A percentile compares a stretch with the other conserved stretches of the same genome.
These are phyloP conservation scores for Plasmopara muralis DNA, from an alignment of 352 stramenopile genomes.

Conservation along the genomic window DNA sequence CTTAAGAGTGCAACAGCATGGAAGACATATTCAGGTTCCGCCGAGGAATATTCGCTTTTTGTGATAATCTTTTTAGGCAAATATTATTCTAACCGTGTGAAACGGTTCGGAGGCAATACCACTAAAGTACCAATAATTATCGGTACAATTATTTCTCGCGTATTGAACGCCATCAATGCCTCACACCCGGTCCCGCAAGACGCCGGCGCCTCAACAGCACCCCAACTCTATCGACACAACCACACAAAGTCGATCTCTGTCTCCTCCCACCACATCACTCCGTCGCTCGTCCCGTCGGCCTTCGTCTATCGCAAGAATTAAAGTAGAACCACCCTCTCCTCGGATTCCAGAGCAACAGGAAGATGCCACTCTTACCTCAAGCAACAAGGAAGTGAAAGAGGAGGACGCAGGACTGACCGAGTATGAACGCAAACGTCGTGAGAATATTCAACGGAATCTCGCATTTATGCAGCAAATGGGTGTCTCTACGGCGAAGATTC, in stretches of 20 bases:
- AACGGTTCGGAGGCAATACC: too few relatives aligned
- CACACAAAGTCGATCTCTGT: conserved; percentile 10
- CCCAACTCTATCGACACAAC: conserved; percentile 11
- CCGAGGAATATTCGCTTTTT: too few relatives aligned
- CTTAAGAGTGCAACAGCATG: too few relatives aligned
- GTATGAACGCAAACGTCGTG: conserved; percentile 76
- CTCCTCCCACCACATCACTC: conserved; percentile 11
- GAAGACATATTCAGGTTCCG: too few relatives aligned
- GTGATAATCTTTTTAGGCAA: too few relatives aligned
- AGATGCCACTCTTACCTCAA: conserved; percentile 4
- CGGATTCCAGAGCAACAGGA: conserved; percentile 1
- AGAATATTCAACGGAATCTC: conserved; percentile 82
- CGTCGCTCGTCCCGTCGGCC: conserved; percentile 16
- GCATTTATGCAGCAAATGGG: conserved; percentile 82
- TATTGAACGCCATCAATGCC: conserved; percentile 9
- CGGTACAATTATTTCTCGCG: too few relatives aligned
- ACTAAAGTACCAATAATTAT: too few relatives aligned
- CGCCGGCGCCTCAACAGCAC: conserved; percentile 11
- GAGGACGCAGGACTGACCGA: conserved; percentile 33
- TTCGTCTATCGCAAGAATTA: neutral
- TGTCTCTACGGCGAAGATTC: conserved; percentile 67
- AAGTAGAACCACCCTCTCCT: conserved; percentile 9
- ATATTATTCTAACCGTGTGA: too few relatives aligned
- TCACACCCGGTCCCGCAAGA: conserved; percentile 21
- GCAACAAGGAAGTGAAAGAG: conserved; percentile 6